Evolutionary conservation across 768 basidiomycete genomes (phyloP), one percentile per base, ranked within the genome.

Genomic region (Leccinum obscurum): DNA sequence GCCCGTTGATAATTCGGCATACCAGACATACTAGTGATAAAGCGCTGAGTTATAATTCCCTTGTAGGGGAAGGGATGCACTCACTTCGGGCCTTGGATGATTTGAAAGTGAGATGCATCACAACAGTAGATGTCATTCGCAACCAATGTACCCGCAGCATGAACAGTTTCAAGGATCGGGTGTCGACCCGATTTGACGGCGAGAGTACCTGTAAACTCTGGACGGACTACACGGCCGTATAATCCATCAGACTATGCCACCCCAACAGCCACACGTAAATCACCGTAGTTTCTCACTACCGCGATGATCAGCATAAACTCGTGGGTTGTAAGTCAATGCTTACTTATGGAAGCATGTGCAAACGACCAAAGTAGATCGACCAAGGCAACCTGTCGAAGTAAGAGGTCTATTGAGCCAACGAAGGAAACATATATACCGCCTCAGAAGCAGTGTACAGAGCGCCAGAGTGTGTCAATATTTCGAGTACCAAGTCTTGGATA

Each of bases 101-200:
- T 83, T 73, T 98, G 95, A 70, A 99, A 98, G 2, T 83, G 83
- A 2, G 93, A 88, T 1, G 90, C 84, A 60, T 89, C 85, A 59
- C 88, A 90, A 66, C 92, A 92, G 67, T 92, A 99, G 1, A 91
- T 87, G 70, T 98, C 96, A 68, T 98, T 98, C 4, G 92, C 83
- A 3, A 98, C 86, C 28, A 95, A 78, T 5, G 81, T 85, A 3
- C 87, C 89, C 0, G 83, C 81, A 1, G 85, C 77, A 61, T 89
- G 85, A 2, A 88, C 78, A 6, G 78, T 86, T 71, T 96, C 93
- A 14, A 96, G 80, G 7, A 97, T 81, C 1, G 96, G 95, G 70
- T 98, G 95, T 3, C 92, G 83, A 1, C 95, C 94, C 0, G 85
- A 82, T 72, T 94, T 95, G 72, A 98, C 88, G 1, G 94, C 93